Percentiles rank a stretch among this genome's conserved stretches.
Evolutionary conservation across 768 basidiomycete genomes (phyloP).

Genomic region (Dendrothele bispora): DNA sequence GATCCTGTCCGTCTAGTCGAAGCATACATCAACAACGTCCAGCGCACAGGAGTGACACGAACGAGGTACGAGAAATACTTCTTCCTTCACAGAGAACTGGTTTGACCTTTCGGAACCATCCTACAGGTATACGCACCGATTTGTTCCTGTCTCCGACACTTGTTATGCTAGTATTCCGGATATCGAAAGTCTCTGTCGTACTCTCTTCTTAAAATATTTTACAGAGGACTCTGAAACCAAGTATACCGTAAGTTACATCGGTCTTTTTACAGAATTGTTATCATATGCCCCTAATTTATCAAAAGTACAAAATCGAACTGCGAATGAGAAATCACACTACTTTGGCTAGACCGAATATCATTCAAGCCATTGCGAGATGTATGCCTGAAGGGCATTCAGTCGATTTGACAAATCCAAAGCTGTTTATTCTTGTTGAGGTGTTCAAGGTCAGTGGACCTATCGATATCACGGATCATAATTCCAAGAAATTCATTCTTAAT

Average conservation of each 20-base stretch:
- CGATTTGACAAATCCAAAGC: conserved; percentile 63
- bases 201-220: conserved; percentile 54
- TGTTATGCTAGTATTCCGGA: conserved; percentile 71
- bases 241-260: conserved; percentile 42
- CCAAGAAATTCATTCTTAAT: conserved; percentile 2
- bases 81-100: no score
- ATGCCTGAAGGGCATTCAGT: conserved; percentile 70
- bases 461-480: not conserved
- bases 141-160: conserved; percentile 68
- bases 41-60: conserved; percentile 59
- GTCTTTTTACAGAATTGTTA: not conserved
- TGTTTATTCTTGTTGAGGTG: conserved; percentile 78
- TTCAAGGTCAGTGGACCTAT: conserved; percentile 75
- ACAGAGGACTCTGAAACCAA: conserved; percentile 37
- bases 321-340: conserved; percentile 77
- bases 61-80: conserved; percentile 63
- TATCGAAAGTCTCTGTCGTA: conserved; percentile 61
- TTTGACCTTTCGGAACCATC: no score
- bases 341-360: conserved; percentile 55
- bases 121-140: conserved; percentile 69
- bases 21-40: conserved; percentile 62
- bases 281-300: not conserved
- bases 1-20: conserved; percentile 72
- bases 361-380: conserved; percentile 68
- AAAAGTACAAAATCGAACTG: conserved; percentile 80